These are phyloP conservation scores for Cryptococcus sp. DNA, from an alignment of 1,284 basidiomycete species.

Conservation along the genomic window DNA sequence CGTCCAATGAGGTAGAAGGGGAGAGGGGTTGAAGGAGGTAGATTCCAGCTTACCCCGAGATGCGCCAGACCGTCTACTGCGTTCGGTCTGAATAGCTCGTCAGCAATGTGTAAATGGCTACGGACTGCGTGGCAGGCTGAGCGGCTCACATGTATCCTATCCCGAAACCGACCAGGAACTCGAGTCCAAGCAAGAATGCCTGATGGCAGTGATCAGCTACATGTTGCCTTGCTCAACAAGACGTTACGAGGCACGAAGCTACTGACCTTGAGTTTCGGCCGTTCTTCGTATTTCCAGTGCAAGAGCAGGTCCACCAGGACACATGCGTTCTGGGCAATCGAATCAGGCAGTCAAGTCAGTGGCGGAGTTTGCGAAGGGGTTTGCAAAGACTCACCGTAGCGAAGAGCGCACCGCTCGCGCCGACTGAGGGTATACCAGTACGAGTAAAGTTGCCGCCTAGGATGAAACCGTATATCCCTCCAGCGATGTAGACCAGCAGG, in stretches of 20 bases:
- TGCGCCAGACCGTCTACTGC: conserved; percentile 55
- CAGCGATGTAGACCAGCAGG: conserved; percentile 77
- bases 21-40: conserved; percentile 1
- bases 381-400: conserved; percentile 60
- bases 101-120: background rate
- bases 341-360: background rate
- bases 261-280: conserved; percentile 71
- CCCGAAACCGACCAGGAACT: conserved; percentile 79
- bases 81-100: conserved; percentile 29
- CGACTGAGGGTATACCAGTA: conserved; percentile 86
- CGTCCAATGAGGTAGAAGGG: no score
- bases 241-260: background rate
- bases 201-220: conserved; percentile 50
- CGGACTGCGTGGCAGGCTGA: no score
- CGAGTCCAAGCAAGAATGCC: conserved; percentile 73
- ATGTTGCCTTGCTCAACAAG: background rate
- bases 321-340: conserved; percentile 63
- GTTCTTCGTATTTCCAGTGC: conserved; percentile 86
- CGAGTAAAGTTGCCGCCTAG: conserved; percentile 89
- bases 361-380: no score
- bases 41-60: conserved; percentile 48
- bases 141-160: conserved; percentile 69
- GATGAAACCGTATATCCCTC: conserved; percentile 80
- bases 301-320: conserved; percentile 79
- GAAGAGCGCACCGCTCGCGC: conserved; percentile 91